A percentile compares a stretch with the other conserved stretches of the same genome.
These are phyloP conservation scores for Gossypium armourianum DNA, from an alignment of 441 rosid species.

Conservation along the genomic window DNA sequence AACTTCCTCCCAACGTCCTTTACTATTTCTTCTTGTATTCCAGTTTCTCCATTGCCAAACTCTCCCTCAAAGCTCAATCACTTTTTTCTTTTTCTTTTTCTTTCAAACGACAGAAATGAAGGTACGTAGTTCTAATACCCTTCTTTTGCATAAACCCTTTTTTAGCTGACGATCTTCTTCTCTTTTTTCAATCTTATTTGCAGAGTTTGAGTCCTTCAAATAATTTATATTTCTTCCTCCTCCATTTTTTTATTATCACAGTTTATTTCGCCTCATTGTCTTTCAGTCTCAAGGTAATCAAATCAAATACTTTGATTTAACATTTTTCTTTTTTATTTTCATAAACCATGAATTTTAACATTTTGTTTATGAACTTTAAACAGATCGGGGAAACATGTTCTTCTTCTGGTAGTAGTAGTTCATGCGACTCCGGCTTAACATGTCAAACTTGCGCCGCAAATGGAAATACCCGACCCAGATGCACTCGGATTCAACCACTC, in stretches of 20 bases:
- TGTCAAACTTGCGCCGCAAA: conserved; percentile 59
- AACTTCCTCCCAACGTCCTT: too few relatives aligned
- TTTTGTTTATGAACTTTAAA: neutral
- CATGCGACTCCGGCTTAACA: conserved; percentile 61
- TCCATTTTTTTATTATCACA: conserved; percentile 25
- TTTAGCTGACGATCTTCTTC: neutral
- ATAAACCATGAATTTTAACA: neutral
- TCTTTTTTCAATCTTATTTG: conserved; percentile 7
- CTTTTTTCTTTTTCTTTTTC: neutral
- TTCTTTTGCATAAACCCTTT: neutral
- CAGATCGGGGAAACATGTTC: conserved; percentile 85
- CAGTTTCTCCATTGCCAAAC: neutral
- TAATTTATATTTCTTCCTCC: neutral
- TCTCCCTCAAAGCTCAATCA: neutral
- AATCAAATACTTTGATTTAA: neutral
- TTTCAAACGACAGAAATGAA: conserved; percentile 22
- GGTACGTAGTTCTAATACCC: neutral
- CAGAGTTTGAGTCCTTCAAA: conserved; percentile 27
- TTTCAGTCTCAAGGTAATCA: conserved; percentile 42
- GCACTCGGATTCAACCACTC: conserved; percentile 49
- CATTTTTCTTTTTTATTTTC: neutral
- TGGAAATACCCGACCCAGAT: conserved; percentile 68
- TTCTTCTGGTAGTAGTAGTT: conserved; percentile 30
- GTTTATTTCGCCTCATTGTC: conserved; percentile 26
- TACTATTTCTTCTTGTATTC: neutral